Evolutionary conservation across 441 rosid genomes (phyloP).

Genomic region (Pelargonium australe): DNA sequence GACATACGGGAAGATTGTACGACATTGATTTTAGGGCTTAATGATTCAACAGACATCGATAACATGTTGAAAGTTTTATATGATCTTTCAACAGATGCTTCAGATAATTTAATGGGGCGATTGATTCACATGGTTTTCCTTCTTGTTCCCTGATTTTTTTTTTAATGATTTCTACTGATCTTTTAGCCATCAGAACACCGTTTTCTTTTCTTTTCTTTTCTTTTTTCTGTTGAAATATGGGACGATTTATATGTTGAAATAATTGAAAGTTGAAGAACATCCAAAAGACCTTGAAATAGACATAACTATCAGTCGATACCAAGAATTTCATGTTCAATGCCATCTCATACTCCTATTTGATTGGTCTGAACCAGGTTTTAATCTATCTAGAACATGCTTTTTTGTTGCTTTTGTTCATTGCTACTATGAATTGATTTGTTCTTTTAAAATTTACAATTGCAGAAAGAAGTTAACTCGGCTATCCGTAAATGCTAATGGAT

Average conservation of each 20-base stretch:
- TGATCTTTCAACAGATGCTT: not conserved
- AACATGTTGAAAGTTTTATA: not conserved
- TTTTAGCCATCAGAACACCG: not conserved
- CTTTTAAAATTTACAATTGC: constrained; percentile 26
- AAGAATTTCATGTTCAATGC: not conserved
- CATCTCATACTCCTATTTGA: not conserved
- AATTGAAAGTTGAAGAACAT: not conserved
- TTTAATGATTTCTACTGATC: not conserved
- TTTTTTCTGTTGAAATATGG: too few species aligned
- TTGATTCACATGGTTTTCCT: not conserved
- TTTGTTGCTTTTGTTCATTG: constrained; percentile 3
- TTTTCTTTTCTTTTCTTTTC: not conserved
- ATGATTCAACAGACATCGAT: not conserved
- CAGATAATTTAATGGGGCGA: not conserved
- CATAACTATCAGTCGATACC: not conserved
- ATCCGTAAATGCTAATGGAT: constrained; percentile 81
- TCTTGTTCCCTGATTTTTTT: not conserved
- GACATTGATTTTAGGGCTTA: not conserved
- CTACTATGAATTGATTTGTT: constrained; percentile 12
- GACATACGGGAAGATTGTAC: not conserved
- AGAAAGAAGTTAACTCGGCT: constrained; percentile 74
- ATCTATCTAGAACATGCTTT: not conserved
- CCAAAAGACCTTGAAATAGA: not conserved
- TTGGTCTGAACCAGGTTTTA: not conserved
- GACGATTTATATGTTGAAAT: not conserved